Conservation (phyloP, 345 rosid species). For the Raphanus raphanistrum region DNA sequence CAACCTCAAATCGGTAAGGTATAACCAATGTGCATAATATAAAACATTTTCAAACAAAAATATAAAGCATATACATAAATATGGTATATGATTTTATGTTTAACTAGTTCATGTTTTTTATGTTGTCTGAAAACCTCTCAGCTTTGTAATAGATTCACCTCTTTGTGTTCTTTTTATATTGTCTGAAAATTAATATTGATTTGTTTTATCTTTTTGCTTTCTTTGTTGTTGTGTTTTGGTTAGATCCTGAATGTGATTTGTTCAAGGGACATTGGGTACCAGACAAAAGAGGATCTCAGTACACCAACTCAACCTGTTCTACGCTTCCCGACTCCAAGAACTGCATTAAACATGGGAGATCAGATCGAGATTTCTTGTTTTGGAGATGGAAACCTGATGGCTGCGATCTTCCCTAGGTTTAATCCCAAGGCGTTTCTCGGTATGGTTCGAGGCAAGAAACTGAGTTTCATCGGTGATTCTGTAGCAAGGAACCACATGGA, state of each 20-base stretch:
- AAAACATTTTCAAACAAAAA: neutral
- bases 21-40: neutral
- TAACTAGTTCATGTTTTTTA: neutral
- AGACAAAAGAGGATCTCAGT: conserved; percentile 48
- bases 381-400: conserved; percentile 92
- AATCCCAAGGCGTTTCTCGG: conserved; percentile 52
- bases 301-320: conserved; percentile 65
- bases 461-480: conserved; percentile 84
- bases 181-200: neutral
- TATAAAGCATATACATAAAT: neutral
- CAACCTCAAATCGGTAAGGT: conserved; percentile 41
- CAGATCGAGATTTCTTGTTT: conserved; percentile 60
- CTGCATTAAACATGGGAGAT: conserved; percentile 70
- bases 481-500: conserved; percentile 90
- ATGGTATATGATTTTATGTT: neutral
- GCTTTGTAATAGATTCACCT: neutral
- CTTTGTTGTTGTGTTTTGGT: conserved; percentile 18
- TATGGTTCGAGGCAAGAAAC: conserved; percentile 62
- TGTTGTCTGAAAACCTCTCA: neutral
- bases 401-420: conserved; percentile 71
- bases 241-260: conserved; percentile 55
- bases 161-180: neutral
- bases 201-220: neutral
- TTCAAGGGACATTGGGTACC: conserved; percentile 68
- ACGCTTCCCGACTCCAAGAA: conserved; percentile 76